These are phyloP conservation scores for Saccharomycopsis babjevae DNA, from an alignment of 805 yeast genomes.

Conservation along the genomic window DNA sequence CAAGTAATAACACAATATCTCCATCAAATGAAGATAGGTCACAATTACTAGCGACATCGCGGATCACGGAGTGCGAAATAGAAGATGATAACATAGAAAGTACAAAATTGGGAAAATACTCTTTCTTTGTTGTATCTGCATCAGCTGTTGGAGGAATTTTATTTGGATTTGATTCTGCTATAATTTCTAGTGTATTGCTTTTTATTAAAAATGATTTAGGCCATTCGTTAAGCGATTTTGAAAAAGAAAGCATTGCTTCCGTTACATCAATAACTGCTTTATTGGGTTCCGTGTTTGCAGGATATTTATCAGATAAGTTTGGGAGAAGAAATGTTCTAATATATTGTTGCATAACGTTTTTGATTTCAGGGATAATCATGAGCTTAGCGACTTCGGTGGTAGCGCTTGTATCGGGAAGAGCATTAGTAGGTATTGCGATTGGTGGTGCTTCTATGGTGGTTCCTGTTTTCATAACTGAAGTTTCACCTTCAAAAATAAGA, in stretches of 20 bases:
- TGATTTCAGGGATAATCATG: slow-evolving; percentile 40
- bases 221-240: slow-evolving; percentile 26
- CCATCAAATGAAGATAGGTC: background rate
- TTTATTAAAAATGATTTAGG: slow-evolving; percentile 34
- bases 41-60: background rate
- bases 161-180: slow-evolving; percentile 59
- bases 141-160: slow-evolving; percentile 52
- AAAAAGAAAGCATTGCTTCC: slow-evolving; percentile 34
- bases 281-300: slow-evolving; percentile 41
- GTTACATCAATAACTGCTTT: slow-evolving; percentile 46
- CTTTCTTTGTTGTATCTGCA: slow-evolving; percentile 21
- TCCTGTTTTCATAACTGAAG: slow-evolving; percentile 48
- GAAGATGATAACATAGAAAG: slow-evolving; percentile 11
- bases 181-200: slow-evolving; percentile 48
- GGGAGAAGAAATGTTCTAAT: slow-evolving; percentile 34
- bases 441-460: slow-evolving; percentile 64
- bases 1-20: background rate
- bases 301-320: slow-evolving; percentile 37
- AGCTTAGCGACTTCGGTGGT: slow-evolving; percentile 31
- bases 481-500: slow-evolving; percentile 33
- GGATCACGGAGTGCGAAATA: background rate
- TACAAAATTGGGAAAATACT: slow-evolving; percentile 13
- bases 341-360: slow-evolving; percentile 36
- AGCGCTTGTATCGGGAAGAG: slow-evolving; percentile 43
- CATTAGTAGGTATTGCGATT: slow-evolving; percentile 59